Evolutionary conservation across 2,329 filamentous ascomycete genomes (phyloP).

Genomic region (Diaporthe caulivora): DNA sequence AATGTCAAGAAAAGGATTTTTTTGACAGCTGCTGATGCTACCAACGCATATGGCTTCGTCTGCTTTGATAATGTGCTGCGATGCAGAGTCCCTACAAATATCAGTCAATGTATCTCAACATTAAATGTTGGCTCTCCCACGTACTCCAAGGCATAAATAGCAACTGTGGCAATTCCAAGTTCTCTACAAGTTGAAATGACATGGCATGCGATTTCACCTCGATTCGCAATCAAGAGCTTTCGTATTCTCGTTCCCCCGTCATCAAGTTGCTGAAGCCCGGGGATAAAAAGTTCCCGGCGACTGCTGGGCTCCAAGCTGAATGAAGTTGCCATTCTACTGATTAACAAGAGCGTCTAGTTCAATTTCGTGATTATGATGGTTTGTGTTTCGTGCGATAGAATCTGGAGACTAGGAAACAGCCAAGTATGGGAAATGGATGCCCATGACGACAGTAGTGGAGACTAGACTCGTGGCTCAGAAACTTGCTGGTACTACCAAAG

Average conservation of each 20-base stretch:
- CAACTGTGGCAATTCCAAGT: background rate
- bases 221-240: background rate
- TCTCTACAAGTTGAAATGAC: background rate
- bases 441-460: no score
- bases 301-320: background rate
- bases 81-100: background rate
- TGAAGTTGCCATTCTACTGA: background rate
- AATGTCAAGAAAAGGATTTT: background rate
- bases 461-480: no score
- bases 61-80: background rate
- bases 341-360: background rate
- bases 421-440: no score
- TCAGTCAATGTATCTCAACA: background rate
- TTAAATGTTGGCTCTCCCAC: background rate
- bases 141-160: background rate
- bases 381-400: background rate
- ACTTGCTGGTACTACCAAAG: no score
- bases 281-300: background rate
- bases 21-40: background rate
- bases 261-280: background rate
- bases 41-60: background rate
- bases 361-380: background rate
- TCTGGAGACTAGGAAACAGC: no score
- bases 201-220: conserved; percentile 1
- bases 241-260: background rate